Conservation (phyloP, 2,329 filamentous ascomycete genomes). For the Bipolaris gigantea region DNA sequence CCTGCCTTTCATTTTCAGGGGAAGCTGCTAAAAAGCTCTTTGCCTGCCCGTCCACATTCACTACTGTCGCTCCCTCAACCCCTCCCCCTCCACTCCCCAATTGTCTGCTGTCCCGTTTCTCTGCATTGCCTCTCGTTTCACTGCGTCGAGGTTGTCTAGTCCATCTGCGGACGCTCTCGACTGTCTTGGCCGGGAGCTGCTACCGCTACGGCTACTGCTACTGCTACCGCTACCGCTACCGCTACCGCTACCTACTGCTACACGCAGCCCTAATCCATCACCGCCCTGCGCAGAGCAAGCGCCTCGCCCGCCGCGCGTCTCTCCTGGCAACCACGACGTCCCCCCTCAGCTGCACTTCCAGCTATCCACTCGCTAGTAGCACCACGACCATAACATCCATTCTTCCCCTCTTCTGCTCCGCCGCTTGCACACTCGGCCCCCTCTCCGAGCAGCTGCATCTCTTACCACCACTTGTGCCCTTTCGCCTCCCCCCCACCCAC, state of each 20-base stretch:
- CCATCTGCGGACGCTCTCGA: slow-evolving; percentile 13
- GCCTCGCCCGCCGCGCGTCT: slow-evolving; percentile 39
- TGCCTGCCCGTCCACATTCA: slow-evolving; percentile 35
- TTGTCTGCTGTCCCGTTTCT: slow-evolving; percentile 19
- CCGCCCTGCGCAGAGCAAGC: slow-evolving; percentile 23
- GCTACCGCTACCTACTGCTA: too few species aligned
- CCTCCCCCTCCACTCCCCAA: slow-evolving; percentile 21
- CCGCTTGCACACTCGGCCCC: slow-evolving; percentile 1
- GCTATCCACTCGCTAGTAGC: slow-evolving; percentile 36
- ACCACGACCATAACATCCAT: slow-evolving; percentile 5
- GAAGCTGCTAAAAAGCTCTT: slow-evolving; percentile 37
- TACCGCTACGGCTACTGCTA: slow-evolving; percentile 19
- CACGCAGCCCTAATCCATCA: slow-evolving; percentile 10
- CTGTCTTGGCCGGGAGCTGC: slow-evolving; percentile 31
- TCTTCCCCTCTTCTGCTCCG: slow-evolving; percentile 20
- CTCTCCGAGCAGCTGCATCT: slow-evolving; percentile 10
- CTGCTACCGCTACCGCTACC: too few species aligned
- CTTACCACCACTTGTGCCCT: slow-evolving; percentile 11
- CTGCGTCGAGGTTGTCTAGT: slow-evolving; percentile 23
- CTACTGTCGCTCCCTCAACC: slow-evolving; percentile 34
- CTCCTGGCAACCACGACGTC: slow-evolving; percentile 34
- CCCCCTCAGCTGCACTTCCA: slow-evolving; percentile 21
- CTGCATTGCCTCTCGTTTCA: slow-evolving; percentile 38
- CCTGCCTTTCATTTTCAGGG: slow-evolving; percentile 35
- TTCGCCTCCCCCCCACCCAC: slow-evolving; percentile 7